Evolutionary conservation across 768 basidiomycete genomes (phyloP).

Genomic region (Strobilomyces dryophilus): DNA sequence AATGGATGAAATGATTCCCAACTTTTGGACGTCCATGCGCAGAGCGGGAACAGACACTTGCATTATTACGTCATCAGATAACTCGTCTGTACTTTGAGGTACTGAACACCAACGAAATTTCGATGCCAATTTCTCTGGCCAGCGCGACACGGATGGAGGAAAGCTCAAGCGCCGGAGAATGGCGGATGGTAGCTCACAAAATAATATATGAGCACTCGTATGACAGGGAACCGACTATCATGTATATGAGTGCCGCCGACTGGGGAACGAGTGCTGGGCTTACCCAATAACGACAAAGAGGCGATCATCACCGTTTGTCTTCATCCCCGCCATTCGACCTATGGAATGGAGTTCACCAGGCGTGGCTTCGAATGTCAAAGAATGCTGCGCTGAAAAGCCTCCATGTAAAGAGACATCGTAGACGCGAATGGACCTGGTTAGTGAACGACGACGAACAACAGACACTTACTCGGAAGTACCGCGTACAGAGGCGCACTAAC

Average conservation of each 20-base stretch:
- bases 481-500: conserved; percentile 17
- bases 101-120: conserved; percentile 6
- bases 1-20: conserved; percentile 3
- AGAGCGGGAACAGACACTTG: neutral
- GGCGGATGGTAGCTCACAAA: conserved; percentile 14
- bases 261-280: neutral
- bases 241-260: neutral
- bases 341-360: conserved; percentile 10
- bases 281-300: conserved; percentile 12
- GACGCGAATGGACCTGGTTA: conserved; percentile 20
- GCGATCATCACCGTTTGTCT: conserved; percentile 19
- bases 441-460: neutral
- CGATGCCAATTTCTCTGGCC: conserved; percentile 13
- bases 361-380: conserved; percentile 17
- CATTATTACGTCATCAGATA: conserved; percentile 13
- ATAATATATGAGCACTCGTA: conserved; percentile 6
- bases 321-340: conserved; percentile 18
- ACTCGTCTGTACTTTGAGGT: conserved; percentile 12
- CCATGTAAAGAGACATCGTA: conserved; percentile 19
- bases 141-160: conserved; percentile 5
- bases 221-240: conserved; percentile 9
- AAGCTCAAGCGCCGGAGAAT: conserved; percentile 4
- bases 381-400: neutral
- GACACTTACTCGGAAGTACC: conserved; percentile 16
- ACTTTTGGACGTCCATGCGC: neutral